phyloP scores from a whole-genome alignment of 192 early-diverging fungal species.

The Mortierella antarctica region DNA sequence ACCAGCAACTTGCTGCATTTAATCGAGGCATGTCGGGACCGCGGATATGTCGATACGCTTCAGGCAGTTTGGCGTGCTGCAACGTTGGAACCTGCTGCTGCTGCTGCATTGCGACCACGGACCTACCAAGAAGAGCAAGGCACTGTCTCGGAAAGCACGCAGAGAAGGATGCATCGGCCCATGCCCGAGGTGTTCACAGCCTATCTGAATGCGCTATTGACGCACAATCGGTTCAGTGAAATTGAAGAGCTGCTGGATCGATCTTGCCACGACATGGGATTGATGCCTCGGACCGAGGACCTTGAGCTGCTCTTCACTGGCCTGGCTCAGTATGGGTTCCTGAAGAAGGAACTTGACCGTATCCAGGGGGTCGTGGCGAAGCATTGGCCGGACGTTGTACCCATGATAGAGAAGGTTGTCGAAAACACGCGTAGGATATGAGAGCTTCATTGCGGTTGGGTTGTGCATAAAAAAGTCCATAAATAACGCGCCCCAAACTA shows the following conservation, averaged over 20 bases:
- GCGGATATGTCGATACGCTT: slow-evolving; percentile 41
- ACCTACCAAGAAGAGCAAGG: background rate
- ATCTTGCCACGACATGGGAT: slow-evolving; percentile 4
- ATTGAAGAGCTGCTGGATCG: slow-evolving; percentile 18
- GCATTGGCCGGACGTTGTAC: slow-evolving; percentile 16
- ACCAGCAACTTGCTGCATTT: slow-evolving; percentile 31
- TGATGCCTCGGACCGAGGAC: slow-evolving; percentile 25
- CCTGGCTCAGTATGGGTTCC: slow-evolving; percentile 41
- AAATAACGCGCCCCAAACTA: background rate
- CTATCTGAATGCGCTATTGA: slow-evolving; percentile 43
- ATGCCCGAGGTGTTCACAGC: slow-evolving; percentile 40
- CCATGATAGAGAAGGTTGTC: slow-evolving; percentile 17
- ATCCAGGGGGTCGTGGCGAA: slow-evolving; percentile 14
- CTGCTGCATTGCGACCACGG: background rate
- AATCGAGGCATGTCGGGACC: slow-evolving; percentile 49
- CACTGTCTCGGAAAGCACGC: too few relatives aligned
- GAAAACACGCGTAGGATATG: slow-evolving; percentile 19
- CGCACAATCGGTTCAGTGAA: slow-evolving; percentile 42
- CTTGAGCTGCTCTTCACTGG: slow-evolving; percentile 41
- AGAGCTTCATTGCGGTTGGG: background rate
- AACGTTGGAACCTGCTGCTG: background rate
- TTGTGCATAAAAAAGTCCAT: background rate
- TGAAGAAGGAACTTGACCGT: slow-evolving; percentile 26
- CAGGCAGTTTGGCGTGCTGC: slow-evolving; percentile 34
- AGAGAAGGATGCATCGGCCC: background rate